Conservation (phyloP, 2,329 filamentous ascomycete species). For the Dactylonectria macrodidyma region DNA sequence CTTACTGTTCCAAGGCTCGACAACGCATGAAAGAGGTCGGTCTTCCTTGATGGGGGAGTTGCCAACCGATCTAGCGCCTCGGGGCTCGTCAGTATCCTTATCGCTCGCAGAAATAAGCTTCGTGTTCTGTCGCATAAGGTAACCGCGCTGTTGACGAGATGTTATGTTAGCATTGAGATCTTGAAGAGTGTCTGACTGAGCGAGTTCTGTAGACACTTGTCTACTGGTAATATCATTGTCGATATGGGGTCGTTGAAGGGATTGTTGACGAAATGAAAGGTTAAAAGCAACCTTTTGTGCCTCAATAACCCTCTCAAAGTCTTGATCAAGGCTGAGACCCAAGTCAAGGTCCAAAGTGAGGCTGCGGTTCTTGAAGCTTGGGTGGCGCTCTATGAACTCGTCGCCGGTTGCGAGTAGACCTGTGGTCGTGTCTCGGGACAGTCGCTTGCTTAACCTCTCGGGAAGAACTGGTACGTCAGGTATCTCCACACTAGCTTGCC, state of each 20-base stretch:
- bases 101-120: constrained; percentile 96
- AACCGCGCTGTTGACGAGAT: constrained; percentile 86
- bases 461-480: constrained; percentile 73
- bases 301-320: constrained; percentile 96
- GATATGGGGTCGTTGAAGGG: constrained; percentile 43
- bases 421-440: constrained; percentile 63
- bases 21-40: constrained; percentile 93
- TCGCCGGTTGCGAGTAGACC: constrained; percentile 55
- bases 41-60: constrained; percentile 82
- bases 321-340: constrained; percentile 88
- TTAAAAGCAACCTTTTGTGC: constrained; percentile 86
- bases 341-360: constrained; percentile 87
- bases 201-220: constrained; percentile 61
- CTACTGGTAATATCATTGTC: constrained; percentile 50
- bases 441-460: constrained; percentile 70
- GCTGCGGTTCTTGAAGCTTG: constrained; percentile 86
- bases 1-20: constrained; percentile 96
- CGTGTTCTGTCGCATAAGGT: constrained; percentile 98
- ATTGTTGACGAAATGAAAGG: constrained; percentile 41
- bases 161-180: constrained; percentile 73
- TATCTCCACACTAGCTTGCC: constrained; percentile 85
- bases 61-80: constrained; percentile 72
- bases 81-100: constrained; percentile 72
- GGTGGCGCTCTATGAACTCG: constrained; percentile 72
- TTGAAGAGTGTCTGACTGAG: constrained; percentile 27